These are phyloP conservation scores for Nyctanthes arbortristis DNA, from an alignment of 257 asterid species.

Conservation along the genomic window DNA sequence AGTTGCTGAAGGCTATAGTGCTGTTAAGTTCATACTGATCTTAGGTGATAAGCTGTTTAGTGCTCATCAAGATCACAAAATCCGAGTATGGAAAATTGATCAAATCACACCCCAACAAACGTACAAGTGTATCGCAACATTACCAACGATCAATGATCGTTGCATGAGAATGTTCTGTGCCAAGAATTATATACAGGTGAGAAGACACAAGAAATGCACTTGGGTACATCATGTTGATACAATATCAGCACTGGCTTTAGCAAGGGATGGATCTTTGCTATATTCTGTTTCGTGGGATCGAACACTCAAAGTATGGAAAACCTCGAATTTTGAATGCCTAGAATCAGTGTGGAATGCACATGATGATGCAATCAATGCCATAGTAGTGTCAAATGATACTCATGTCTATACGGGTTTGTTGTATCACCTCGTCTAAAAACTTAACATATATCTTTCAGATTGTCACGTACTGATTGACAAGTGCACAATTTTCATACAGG, in stretches of 20 bases:
- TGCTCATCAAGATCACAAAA: conserved; percentile 71
- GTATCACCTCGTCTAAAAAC: not conserved
- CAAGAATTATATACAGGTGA: conserved; percentile 57
- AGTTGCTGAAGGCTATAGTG: conserved; percentile 33
- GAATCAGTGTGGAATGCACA: conserved; percentile 75
- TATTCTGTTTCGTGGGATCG: conserved; percentile 91
- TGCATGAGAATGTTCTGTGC: conserved; percentile 44
- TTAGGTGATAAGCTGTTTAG: conserved; percentile 54
- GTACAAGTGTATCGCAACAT: conserved; percentile 42
- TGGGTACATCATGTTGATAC: conserved; percentile 89
- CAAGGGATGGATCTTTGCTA: conserved; percentile 43
- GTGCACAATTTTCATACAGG: conserved; percentile 34
- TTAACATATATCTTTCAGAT: too few species aligned
- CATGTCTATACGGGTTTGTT: conserved; percentile 52
- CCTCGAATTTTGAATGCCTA: conserved; percentile 63
- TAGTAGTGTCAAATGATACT: conserved; percentile 47
- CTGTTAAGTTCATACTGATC: conserved; percentile 46
- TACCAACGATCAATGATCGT: conserved; percentile 63
- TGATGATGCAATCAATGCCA: conserved; percentile 73
- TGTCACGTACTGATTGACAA: not conserved
- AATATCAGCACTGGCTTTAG: conserved; percentile 57
- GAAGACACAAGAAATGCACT: conserved; percentile 61
- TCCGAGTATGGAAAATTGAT: conserved; percentile 70
- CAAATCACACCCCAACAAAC: conserved; percentile 1
- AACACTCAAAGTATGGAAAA: conserved; percentile 70